Evolutionary conservation across 108 stramenopile genomes (phyloP).

Genomic region (Stephanodiscus minutulus): DNA sequence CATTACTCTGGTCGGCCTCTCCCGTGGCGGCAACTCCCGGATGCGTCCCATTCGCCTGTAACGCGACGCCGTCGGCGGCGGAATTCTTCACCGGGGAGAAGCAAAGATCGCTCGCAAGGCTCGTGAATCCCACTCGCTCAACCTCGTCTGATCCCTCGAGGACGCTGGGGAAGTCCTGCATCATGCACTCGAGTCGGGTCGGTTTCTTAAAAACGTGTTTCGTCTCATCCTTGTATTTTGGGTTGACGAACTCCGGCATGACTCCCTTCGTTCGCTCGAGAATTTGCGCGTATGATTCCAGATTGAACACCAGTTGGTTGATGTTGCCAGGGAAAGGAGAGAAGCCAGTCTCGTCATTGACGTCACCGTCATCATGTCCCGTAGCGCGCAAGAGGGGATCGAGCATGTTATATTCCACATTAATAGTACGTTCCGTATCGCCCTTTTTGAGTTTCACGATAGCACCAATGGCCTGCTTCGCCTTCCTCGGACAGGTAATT

Average conservation of each 20-base stretch:
- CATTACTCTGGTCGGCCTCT: slow-evolving; percentile 90
- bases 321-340: slow-evolving; percentile 98
- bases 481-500: slow-evolving; percentile 93
- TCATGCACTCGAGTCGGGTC: slow-evolving; percentile 99
- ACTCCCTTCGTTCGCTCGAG: slow-evolving; percentile 88
- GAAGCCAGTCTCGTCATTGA: slow-evolving; percentile 90
- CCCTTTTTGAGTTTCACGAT: slow-evolving; percentile 87
- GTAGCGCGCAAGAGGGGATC: slow-evolving; percentile 93
- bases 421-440: slow-evolving; percentile 66
- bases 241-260: slow-evolving; percentile 99
- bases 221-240: slow-evolving; percentile 94
- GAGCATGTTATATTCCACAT: slow-evolving; percentile 99
- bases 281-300: slow-evolving; percentile 84
- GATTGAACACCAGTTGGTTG: slow-evolving; percentile 92
- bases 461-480: slow-evolving; percentile 97
- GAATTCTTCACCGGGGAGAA: slow-evolving; percentile 97
- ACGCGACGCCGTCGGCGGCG: slow-evolving; percentile 76
- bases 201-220: slow-evolving; percentile 98
- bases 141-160: slow-evolving; percentile 60
- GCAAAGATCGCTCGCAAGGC: slow-evolving; percentile 82
- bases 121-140: slow-evolving; percentile 95
- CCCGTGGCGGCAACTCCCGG: slow-evolving; percentile 91
- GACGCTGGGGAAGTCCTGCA: slow-evolving; percentile 98
- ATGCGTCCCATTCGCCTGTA: slow-evolving; percentile 85
- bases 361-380: slow-evolving; percentile 89